A percentile compares a stretch with the other conserved stretches of the same genome.
Evolutionary conservation across 176 grass and related monocot genomes (phyloP).

Genomic region (Cenchrus purpureus): DNA sequence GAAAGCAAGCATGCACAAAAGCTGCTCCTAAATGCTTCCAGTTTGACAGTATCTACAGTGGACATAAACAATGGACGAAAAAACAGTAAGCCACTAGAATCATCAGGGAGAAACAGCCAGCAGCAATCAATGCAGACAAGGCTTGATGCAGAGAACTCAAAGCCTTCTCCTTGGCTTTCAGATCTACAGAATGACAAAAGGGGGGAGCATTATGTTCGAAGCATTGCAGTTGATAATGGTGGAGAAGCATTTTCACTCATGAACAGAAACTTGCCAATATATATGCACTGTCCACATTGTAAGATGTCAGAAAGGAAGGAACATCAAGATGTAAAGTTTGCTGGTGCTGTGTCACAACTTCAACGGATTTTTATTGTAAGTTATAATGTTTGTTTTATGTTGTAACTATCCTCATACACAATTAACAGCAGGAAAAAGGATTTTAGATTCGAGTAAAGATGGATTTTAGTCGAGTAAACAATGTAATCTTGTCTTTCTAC

Average conservation of each 20-base stretch:
- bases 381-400: slow-evolving; percentile 23
- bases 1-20: slow-evolving; percentile 56
- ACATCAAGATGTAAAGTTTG: slow-evolving; percentile 65
- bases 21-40: slow-evolving; percentile 50
- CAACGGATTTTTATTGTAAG: slow-evolving; percentile 96
- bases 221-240: slow-evolving; percentile 61
- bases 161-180: slow-evolving; percentile 41
- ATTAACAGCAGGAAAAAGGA: not conserved
- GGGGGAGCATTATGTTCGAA: slow-evolving; percentile 49
- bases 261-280: slow-evolving; percentile 91
- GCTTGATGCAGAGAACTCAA: slow-evolving; percentile 13
- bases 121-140: slow-evolving; percentile 43
- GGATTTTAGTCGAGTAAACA: not conserved
- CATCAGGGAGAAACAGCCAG: slow-evolving; percentile 53
- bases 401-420: not conserved
- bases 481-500: slow-evolving; percentile 27
- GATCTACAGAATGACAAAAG: slow-evolving; percentile 48
- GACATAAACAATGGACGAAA: slow-evolving; percentile 47
- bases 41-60: slow-evolving; percentile 3
- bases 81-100: slow-evolving; percentile 41
- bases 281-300: slow-evolving; percentile 95
- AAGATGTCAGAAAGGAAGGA: slow-evolving; percentile 57
- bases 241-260: slow-evolving; percentile 84
- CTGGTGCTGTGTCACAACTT: slow-evolving; percentile 78
- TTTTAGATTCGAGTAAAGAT: slow-evolving; percentile 14